These are phyloP conservation scores for Syzygium aqueum DNA, from an alignment of 345 rosid genomes.

Conservation along the genomic window DNA sequence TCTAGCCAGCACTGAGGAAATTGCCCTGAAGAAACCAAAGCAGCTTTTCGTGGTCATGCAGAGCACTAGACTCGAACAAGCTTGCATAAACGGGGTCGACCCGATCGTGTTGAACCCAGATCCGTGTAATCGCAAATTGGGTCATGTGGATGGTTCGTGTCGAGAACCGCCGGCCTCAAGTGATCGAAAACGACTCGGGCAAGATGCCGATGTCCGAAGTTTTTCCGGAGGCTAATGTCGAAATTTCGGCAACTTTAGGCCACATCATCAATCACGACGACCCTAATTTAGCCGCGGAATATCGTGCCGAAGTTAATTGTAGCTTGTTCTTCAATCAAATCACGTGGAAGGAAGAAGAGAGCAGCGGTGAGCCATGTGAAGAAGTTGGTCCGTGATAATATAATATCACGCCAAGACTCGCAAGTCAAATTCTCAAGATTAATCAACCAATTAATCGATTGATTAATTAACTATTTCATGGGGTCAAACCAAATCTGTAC, in stretches of 20 bases:
- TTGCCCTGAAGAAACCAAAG: neutral
- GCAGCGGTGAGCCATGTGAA: neutral
- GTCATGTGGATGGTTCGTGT: neutral
- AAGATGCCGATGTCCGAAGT: neutral
- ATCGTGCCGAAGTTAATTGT: neutral
- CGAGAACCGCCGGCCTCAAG: neutral
- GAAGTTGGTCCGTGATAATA: neutral
- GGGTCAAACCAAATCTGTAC: neutral
- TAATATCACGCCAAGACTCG: neutral
- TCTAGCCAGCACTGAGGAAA: neutral
- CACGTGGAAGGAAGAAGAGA: neutral
- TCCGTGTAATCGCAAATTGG: accelerated
- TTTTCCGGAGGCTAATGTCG: neutral
- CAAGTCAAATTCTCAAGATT: neutral
- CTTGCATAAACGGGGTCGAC: neutral
- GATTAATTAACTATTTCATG: neutral
- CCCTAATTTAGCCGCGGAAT: neutral
- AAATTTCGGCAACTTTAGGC: neutral
- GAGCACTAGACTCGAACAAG: neutral
- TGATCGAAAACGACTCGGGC: accelerated
- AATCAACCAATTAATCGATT: neutral
- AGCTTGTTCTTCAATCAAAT: neutral
- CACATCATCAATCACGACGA: neutral
- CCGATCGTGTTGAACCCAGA: neutral
- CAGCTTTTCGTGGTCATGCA: neutral